phyloP scores from a whole-genome alignment of 805 yeast species.

The Saccharomycopsis sp. region DNA sequence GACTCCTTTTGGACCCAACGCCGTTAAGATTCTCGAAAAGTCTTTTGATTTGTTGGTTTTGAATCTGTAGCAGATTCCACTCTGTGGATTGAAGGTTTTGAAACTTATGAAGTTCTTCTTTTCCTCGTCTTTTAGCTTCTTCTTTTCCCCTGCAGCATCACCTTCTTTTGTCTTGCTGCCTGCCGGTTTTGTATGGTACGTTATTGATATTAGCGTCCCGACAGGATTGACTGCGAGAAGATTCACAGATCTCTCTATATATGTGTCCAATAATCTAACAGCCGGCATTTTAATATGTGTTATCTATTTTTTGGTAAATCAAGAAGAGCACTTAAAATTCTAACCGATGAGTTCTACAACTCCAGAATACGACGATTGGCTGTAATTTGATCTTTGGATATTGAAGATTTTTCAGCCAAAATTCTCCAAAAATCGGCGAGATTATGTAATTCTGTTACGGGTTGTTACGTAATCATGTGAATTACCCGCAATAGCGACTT shows the following conservation, averaged over 20 bases:
- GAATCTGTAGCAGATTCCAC: conserved; percentile 55
- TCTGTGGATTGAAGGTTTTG: conserved; percentile 58
- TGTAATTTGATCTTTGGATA: neutral
- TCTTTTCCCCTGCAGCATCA: conserved; percentile 23
- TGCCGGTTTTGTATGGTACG: conserved; percentile 29
- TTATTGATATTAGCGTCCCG: conserved; percentile 28
- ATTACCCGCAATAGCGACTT: neutral
- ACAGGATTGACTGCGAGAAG: conserved; percentile 28
- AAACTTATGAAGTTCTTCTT: conserved; percentile 38
- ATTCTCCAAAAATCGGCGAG: neutral
- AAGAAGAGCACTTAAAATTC: neutral
- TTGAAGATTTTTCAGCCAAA: neutral
- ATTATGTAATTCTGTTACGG: neutral
- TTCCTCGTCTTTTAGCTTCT: conserved; percentile 16
- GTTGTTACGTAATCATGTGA: neutral
- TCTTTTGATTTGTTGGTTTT: conserved; percentile 62
- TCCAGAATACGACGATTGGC: neutral
- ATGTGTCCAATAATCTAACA: conserved; percentile 28
- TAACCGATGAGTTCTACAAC: too few relatives aligned
- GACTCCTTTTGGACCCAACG: conserved; percentile 66
- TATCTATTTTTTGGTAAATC: too few relatives aligned
- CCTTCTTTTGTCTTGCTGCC: conserved; percentile 21
- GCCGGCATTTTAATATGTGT: conserved; percentile 12
- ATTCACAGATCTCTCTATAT: conserved; percentile 27
- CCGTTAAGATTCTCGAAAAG: conserved; percentile 62